Conservation (phyloP, 2,329 filamentous ascomycete species). For the Fusarium secorum region DNA sequence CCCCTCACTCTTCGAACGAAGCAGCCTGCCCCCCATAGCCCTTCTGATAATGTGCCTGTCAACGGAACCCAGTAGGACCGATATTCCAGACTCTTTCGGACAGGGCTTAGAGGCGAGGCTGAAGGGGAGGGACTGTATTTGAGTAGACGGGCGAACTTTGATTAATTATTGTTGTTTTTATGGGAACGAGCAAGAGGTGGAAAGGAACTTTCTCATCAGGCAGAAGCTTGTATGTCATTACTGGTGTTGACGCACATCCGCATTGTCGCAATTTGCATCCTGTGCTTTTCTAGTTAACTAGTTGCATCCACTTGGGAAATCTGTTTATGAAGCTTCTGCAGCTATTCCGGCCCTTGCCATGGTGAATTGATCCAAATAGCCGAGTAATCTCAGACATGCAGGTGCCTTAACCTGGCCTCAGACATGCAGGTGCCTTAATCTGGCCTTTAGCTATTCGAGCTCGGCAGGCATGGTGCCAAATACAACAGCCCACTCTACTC, state of each 20-base stretch:
- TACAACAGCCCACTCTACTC: background rate
- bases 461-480: background rate
- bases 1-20: constrained; percentile 65
- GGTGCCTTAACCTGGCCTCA: background rate
- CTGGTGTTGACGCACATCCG: constrained; percentile 32
- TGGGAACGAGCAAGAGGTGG: background rate
- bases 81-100: background rate
- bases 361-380: background rate
- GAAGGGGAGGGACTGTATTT: constrained; percentile 22
- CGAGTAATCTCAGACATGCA: background rate
- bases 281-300: constrained; percentile 32
- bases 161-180: constrained; percentile 27
- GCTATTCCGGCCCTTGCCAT: background rate
- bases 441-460: background rate
- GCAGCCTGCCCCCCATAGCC: constrained; percentile 47
- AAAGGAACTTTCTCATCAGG: constrained; percentile 1
- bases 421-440: background rate
- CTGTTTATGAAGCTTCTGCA: constrained; percentile 15
- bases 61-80: constrained; percentile 37
- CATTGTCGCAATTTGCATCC: constrained; percentile 31
- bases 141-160: constrained; percentile 19
- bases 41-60: constrained; percentile 37
- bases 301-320: constrained; percentile 17
- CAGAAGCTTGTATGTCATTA: constrained; percentile 35
- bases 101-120: background rate